These are phyloP conservation scores for Rhodotorula toruloides DNA, from an alignment of 768 basidiomycete species.

Conservation along the genomic window DNA sequence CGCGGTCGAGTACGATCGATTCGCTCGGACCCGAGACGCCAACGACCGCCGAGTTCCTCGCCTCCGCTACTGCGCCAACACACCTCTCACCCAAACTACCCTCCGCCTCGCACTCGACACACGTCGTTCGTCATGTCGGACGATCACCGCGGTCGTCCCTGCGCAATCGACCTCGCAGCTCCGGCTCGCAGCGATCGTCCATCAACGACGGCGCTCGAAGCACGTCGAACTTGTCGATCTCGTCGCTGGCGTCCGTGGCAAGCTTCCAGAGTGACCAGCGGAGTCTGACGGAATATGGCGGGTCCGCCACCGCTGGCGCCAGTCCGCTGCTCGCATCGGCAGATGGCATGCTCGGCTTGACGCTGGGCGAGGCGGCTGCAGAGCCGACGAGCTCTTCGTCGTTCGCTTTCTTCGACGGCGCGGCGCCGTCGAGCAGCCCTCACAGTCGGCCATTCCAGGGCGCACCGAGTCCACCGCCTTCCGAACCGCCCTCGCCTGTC, in stretches of 20 bases:
- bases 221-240: slow-evolving; percentile 18
- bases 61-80: background rate
- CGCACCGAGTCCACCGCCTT: background rate
- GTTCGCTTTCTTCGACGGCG: background rate
- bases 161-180: slow-evolving; percentile 8
- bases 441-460: background rate
- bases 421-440: background rate
- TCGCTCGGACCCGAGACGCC: slow-evolving; percentile 33
- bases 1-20: slow-evolving; percentile 26
- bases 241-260: background rate
- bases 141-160: background rate
- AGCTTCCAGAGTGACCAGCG: background rate
- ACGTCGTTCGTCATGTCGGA: background rate
- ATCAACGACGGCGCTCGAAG: background rate
- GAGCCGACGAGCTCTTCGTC: background rate
- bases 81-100: background rate
- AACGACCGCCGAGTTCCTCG: slow-evolving; percentile 8
- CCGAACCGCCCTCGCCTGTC: background rate
- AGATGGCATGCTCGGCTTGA: slow-evolving; percentile 9
- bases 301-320: background rate
- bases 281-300: background rate
- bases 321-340: slow-evolving; percentile 5
- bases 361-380: slow-evolving; percentile 1
- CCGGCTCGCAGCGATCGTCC: slow-evolving; percentile 3
- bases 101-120: background rate